phyloP scores from a whole-genome alignment of 768 basidiomycete genomes.

The Russula sp. region DNA sequence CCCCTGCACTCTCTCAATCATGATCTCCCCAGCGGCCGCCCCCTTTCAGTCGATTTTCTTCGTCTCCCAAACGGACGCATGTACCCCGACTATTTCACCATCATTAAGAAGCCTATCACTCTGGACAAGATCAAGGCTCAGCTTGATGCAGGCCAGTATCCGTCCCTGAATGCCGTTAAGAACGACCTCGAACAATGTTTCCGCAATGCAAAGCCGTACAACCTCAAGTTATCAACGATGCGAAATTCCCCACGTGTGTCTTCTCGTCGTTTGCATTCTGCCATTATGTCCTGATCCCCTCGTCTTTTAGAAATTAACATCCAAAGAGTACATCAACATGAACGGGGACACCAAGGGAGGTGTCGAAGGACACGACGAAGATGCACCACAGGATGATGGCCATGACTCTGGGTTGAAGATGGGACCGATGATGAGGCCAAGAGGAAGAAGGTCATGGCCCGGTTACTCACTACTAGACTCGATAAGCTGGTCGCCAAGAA shows the following conservation, averaged over 20 bases:
- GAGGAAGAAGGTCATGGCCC: conserved; percentile 51
- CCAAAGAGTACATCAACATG: conserved; percentile 40
- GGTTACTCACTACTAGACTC: conserved; percentile 58
- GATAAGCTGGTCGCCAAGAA: conserved; percentile 69
- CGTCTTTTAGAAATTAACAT: conserved; percentile 37
- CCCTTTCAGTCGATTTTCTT: conserved; percentile 58
- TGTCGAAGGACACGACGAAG: conserved; percentile 29
- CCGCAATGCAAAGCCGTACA: conserved; percentile 75
- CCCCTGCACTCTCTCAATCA: conserved; percentile 23
- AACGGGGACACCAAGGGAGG: conserved; percentile 38
- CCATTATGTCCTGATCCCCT: not conserved
- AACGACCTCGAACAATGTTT: conserved; percentile 74
- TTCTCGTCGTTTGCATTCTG: not conserved
- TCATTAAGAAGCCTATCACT: conserved; percentile 77
- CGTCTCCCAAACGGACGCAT: conserved; percentile 60
- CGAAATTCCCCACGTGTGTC: conserved; percentile 64
- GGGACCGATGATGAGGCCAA: conserved; percentile 41
- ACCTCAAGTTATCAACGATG: conserved; percentile 73
- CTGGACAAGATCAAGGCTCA: conserved; percentile 84
- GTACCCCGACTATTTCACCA: conserved; percentile 80
- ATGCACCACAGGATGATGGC: conserved; percentile 27
- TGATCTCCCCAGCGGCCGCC: conserved; percentile 44
- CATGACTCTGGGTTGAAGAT: conserved; percentile 35
- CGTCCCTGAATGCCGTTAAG: conserved; percentile 57
- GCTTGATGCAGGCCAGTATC: conserved; percentile 53